phyloP scores from a whole-genome alignment of 192 early-diverging fungal species.

The Thamnidium elegans region DNA sequence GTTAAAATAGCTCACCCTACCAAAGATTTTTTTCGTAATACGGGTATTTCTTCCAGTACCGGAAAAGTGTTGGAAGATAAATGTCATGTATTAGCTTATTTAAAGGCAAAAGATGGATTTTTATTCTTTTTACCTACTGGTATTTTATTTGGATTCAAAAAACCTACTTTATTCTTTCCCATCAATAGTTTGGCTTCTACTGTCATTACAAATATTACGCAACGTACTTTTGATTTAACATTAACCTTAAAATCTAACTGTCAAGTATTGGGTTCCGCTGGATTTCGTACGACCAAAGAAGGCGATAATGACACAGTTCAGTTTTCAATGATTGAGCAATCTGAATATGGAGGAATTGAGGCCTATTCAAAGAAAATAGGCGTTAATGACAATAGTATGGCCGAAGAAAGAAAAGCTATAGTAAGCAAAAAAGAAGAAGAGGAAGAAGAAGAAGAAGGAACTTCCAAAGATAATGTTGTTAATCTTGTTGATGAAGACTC shows the following conservation, averaged over 20 bases:
- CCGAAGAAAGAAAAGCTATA: slow-evolving; percentile 16
- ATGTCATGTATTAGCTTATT: slow-evolving; percentile 23
- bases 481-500: slow-evolving; percentile 3
- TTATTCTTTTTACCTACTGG: slow-evolving; percentile 44
- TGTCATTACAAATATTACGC: slow-evolving; percentile 36
- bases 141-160: slow-evolving; percentile 54
- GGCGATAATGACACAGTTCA: slow-evolving; percentile 14
- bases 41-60: not conserved
- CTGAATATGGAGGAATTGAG: slow-evolving; percentile 41
- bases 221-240: slow-evolving; percentile 42
- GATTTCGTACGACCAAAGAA: not conserved
- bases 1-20: not conserved
- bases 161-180: slow-evolving; percentile 49
- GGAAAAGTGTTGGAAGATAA: not conserved
- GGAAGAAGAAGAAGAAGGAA: not conserved
- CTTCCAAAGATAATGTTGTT: slow-evolving; percentile 7
- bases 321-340: slow-evolving; percentile 43
- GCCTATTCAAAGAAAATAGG: slow-evolving; percentile 30
- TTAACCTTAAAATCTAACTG: slow-evolving; percentile 11
- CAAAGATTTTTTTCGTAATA: not conserved
- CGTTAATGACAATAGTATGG: slow-evolving; percentile 37
- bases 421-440: slow-evolving; percentile 6
- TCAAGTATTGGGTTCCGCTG: slow-evolving; percentile 11
- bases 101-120: slow-evolving; percentile 36
- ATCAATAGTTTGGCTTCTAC: slow-evolving; percentile 26